phyloP scores from a whole-genome alignment of 1,139 yeast genomes.

The Diutina rugosa region DNA sequence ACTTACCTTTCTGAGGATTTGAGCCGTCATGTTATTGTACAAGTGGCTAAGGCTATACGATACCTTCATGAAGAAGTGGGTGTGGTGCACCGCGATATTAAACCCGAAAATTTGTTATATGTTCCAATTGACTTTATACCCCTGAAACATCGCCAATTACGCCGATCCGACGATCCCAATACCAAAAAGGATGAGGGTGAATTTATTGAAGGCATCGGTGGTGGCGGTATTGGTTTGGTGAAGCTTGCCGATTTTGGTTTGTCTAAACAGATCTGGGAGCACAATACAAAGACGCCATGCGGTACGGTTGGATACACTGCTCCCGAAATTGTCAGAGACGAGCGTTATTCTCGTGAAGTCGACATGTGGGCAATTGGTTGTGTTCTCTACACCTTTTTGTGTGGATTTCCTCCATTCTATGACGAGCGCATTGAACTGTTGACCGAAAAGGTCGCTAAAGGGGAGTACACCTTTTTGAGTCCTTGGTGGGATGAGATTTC shows the following conservation, averaged over 20 bases:
- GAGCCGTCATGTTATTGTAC: slow-evolving; percentile 44
- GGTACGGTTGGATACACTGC: slow-evolving; percentile 39
- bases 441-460: slow-evolving; percentile 45
- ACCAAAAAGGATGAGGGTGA: slow-evolving; percentile 41
- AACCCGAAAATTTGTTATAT: slow-evolving; percentile 40
- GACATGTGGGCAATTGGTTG: slow-evolving; percentile 59
- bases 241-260: slow-evolving; percentile 48
- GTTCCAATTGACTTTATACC: slow-evolving; percentile 50
- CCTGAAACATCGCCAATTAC: slow-evolving; percentile 25
- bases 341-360: slow-evolving; percentile 45
- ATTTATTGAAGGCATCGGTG: slow-evolving; percentile 33
- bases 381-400: slow-evolving; percentile 44
- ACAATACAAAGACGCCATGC: slow-evolving; percentile 49
- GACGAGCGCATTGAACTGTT: slow-evolving; percentile 44
- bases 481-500: slow-evolving; percentile 60
- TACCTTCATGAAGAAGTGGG: slow-evolving; percentile 46
- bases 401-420: slow-evolving; percentile 54
- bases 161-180: slow-evolving; percentile 34
- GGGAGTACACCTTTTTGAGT: slow-evolving; percentile 41
- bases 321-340: slow-evolving; percentile 48
- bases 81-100: slow-evolving; percentile 43
- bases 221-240: slow-evolving; percentile 39
- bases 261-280: slow-evolving; percentile 45
- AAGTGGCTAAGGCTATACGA: slow-evolving; percentile 35
- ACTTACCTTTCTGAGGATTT: slow-evolving; percentile 47